These are phyloP conservation scores for Neofusicoccum kwambonambiense DNA, from an alignment of 2,329 filamentous ascomycete genomes.

Conservation along the genomic window DNA sequence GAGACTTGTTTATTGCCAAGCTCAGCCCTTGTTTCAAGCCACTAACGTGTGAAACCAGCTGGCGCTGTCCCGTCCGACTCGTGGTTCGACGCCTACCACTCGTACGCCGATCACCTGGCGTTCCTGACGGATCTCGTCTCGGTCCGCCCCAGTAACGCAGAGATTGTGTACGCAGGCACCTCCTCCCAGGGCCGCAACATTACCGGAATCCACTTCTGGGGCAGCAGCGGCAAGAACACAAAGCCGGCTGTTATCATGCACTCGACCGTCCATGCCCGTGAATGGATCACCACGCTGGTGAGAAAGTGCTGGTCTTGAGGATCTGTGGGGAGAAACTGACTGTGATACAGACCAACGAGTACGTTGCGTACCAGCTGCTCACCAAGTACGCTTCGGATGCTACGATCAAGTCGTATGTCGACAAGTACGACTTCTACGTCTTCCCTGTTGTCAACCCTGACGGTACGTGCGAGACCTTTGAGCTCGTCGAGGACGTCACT, in stretches of 20 bases:
- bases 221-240: conserved; percentile 35
- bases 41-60: background rate
- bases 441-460: conserved; percentile 41
- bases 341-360: conserved; percentile 24
- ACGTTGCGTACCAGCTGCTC: conserved; percentile 37
- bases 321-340: conserved; percentile 20
- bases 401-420: conserved; percentile 44
- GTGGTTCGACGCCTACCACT: conserved; percentile 38
- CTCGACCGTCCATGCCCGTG: conserved; percentile 38
- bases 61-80: conserved; percentile 31
- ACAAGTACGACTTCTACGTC: conserved; percentile 66
- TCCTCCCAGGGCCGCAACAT: conserved; percentile 34
- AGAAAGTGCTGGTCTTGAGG: background rate
- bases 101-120: conserved; percentile 34
- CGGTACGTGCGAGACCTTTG: conserved; percentile 52
- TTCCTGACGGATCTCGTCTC: conserved; percentile 35
- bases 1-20: background rate
- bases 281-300: conserved; percentile 38
- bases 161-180: conserved; percentile 33
- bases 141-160: conserved; percentile 32
- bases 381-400: conserved; percentile 34
- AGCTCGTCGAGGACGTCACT: conserved; percentile 28
- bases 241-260: conserved; percentile 40
- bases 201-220: conserved; percentile 40
- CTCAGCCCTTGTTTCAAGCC: background rate